phyloP scores from a whole-genome alignment of 2,329 filamentous ascomycete species.

The Trichoderma asperellum region DNA sequence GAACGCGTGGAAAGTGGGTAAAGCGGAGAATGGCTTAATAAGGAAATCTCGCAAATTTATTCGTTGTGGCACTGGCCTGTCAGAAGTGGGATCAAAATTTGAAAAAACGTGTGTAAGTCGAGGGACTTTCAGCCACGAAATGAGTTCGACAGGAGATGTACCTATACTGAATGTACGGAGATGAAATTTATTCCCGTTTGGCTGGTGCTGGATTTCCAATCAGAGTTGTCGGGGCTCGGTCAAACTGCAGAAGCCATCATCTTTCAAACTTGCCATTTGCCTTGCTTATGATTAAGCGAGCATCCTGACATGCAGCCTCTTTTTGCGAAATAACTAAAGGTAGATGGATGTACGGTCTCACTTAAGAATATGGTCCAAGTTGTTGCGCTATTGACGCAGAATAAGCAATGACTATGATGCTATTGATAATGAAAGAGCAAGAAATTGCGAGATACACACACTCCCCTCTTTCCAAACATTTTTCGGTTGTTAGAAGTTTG shows the following conservation, averaged over 20 bases:
- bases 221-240: background rate
- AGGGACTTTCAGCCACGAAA: slow-evolving; percentile 14
- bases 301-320: background rate
- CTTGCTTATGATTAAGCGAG: slow-evolving; percentile 20
- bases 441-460: background rate
- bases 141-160: background rate
- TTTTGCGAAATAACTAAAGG: background rate
- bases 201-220: background rate
- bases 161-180: background rate
- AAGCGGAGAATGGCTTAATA: background rate
- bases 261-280: background rate
- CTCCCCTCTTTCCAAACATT: background rate
- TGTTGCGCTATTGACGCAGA: background rate
- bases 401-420: background rate
- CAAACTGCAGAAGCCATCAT: background rate
- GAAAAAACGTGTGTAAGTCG: background rate
- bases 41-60: background rate
- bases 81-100: background rate
- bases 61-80: background rate
- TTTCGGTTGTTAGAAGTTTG: background rate
- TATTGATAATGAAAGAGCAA: background rate
- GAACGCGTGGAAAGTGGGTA: background rate
- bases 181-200: background rate
- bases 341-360: slow-evolving; percentile 1
- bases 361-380: background rate